These are phyloP conservation scores for Alternaria brassicicola DNA, from an alignment of 2,329 filamentous ascomycete species.

Conservation along the genomic window DNA sequence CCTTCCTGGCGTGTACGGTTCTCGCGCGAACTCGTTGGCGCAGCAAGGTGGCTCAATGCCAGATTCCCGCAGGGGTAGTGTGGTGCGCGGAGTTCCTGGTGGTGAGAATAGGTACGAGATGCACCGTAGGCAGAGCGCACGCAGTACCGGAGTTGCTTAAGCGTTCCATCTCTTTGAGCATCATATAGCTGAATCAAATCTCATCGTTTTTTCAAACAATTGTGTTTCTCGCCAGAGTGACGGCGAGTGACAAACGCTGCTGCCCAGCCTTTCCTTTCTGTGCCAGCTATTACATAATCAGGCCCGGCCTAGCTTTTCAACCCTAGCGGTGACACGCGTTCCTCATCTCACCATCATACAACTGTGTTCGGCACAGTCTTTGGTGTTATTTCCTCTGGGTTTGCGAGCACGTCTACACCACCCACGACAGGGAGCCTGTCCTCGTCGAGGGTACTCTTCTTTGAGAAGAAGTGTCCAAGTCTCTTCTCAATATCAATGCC, in stretches of 20 bases:
- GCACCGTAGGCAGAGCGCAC: slow-evolving; percentile 16
- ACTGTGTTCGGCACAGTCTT: slow-evolving; percentile 29
- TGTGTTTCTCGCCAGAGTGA: neutral
- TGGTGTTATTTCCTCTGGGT: slow-evolving; percentile 1
- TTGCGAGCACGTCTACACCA: neutral
- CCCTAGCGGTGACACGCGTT: neutral
- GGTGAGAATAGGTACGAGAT: slow-evolving; percentile 19
- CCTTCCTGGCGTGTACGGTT: slow-evolving; percentile 40
- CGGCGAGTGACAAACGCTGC: neutral
- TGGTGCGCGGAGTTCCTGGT: slow-evolving; percentile 29
- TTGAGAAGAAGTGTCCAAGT: slow-evolving; percentile 10
- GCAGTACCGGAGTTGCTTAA: neutral
- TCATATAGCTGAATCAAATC: neutral
- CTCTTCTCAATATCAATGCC: slow-evolving; percentile 28
- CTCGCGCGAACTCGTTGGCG: slow-evolving; percentile 36
- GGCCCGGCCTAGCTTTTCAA: neutral
- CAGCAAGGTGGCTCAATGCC: slow-evolving; percentile 24
- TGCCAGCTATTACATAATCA: neutral
- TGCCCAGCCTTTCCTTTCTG: neutral
- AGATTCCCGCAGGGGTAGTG: slow-evolving; percentile 36
- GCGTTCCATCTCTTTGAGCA: slow-evolving; percentile 17
- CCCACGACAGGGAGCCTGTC: neutral
- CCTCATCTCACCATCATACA: neutral
- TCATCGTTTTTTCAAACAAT: neutral
- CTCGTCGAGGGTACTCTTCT: neutral